Evolutionary conservation across 371 early-diverging fungal species (phyloP).

Genomic region (Rhizopus sp.): DNA sequence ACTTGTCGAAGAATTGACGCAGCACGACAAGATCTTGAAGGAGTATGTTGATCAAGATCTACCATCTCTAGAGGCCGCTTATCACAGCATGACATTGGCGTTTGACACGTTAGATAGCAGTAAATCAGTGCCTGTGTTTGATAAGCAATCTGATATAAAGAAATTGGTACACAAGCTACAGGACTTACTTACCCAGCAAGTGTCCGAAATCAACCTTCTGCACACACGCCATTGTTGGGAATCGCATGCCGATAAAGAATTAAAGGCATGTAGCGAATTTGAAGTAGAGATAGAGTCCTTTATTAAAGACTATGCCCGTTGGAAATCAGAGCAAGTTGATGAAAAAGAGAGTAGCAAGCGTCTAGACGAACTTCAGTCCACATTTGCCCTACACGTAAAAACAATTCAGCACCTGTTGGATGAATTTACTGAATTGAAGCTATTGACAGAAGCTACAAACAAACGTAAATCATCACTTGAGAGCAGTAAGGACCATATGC

Average conservation of each 20-base stretch:
- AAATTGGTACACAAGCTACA: constrained; percentile 12
- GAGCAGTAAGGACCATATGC: constrained; percentile 3
- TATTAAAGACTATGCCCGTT: constrained; percentile 25
- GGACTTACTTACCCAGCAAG: constrained; percentile 11
- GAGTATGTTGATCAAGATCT: background rate
- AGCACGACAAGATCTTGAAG: background rate
- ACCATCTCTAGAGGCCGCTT: background rate
- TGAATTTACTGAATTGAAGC: background rate
- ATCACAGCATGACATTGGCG: background rate
- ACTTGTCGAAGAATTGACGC: background rate
- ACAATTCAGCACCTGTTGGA: background rate
- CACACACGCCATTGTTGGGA: constrained; percentile 25
- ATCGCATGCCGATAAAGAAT: constrained; percentile 7
- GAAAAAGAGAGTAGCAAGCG: background rate
- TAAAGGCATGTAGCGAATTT: constrained; percentile 14
- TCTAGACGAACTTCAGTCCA: background rate
- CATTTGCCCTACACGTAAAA: background rate
- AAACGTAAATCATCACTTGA: constrained; percentile 8
- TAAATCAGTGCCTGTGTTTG: background rate
- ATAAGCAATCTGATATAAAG: constrained; percentile 6
- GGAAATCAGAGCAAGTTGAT: constrained; percentile 10
- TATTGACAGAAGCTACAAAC: constrained; percentile 10
- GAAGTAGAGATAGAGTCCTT: constrained; percentile 20
- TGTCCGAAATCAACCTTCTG: constrained; percentile 19
- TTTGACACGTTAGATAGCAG: background rate